These are phyloP conservation scores for Lentinula edodes DNA, from an alignment of 768 basidiomycete genomes.

Conservation along the genomic window DNA sequence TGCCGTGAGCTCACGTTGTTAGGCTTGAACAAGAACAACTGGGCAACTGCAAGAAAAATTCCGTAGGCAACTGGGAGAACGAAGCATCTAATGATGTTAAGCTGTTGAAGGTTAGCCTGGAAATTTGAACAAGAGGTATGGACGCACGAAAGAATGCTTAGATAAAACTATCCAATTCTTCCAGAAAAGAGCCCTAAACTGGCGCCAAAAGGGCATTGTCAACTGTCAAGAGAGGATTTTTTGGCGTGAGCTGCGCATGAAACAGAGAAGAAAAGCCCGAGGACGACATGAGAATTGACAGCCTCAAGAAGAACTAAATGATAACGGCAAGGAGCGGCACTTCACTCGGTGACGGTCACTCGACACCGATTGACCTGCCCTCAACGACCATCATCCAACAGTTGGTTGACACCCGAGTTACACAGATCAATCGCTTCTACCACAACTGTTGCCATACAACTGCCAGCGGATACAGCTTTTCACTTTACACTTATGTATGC, in stretches of 20 bases:
- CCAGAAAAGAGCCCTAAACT: slow-evolving; percentile 55
- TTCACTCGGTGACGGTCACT: not conserved
- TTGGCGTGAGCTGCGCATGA: slow-evolving; percentile 9
- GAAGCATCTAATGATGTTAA: slow-evolving; percentile 58
- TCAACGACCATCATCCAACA: not conserved
- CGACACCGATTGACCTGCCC: not conserved
- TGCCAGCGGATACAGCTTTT: too few species aligned
- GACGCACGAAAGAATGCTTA: slow-evolving; percentile 58
- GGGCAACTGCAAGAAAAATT: slow-evolving; percentile 59
- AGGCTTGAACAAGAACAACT: slow-evolving; percentile 51
- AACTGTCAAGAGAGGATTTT: slow-evolving; percentile 16
- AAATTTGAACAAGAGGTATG: not conserved
- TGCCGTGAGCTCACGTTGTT: slow-evolving; percentile 45
- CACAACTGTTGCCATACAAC: too few species aligned
- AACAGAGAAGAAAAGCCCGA: not conserved
- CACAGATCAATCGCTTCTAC: too few species aligned
- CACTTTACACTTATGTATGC: too few species aligned
- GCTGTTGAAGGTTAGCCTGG: slow-evolving; percentile 22
- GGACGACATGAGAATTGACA: not conserved
- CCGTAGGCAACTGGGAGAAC: slow-evolving; percentile 62
- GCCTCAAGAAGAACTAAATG: not conserved
- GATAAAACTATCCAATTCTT: slow-evolving; percentile 74
- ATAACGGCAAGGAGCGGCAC: not conserved
- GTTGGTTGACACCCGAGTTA: too few species aligned
- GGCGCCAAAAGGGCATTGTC: slow-evolving; percentile 42